These are phyloP conservation scores for Beauveria bassiana DNA, from an alignment of 2,329 filamentous ascomycete species.

Conservation along the genomic window DNA sequence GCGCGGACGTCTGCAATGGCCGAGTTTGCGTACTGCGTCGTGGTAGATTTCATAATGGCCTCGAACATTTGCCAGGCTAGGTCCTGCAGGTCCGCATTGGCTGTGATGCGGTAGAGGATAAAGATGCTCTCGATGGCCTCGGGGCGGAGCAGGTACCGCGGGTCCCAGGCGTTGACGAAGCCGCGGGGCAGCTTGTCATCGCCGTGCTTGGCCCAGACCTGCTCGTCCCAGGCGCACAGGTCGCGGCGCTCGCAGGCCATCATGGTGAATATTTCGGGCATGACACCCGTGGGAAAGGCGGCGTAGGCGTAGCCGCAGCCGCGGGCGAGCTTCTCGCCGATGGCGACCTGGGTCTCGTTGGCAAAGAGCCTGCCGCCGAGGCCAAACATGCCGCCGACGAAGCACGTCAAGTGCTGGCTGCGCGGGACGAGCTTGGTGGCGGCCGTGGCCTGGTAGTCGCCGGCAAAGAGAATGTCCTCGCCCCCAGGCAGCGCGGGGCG, in stretches of 20 bases:
- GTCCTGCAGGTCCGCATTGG: constrained; percentile 55
- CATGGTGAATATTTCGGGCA: constrained; percentile 47
- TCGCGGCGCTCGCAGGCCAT: constrained; percentile 20
- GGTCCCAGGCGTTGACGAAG: constrained; percentile 46
- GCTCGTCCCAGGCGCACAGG: constrained; percentile 25
- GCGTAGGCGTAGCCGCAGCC: constrained; percentile 58
- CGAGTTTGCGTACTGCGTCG: constrained; percentile 54
- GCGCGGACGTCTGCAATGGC: constrained; percentile 62
- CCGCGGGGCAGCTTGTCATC: constrained; percentile 39
- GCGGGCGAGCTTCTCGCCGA: constrained; percentile 51
- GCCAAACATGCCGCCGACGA: constrained; percentile 57
- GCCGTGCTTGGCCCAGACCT: constrained; percentile 18
- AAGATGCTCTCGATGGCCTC: constrained; percentile 79
- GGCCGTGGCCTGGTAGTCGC: constrained; percentile 22
- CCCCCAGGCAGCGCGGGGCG: constrained; percentile 52
- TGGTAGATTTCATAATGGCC: constrained; percentile 52
- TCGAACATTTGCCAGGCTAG: constrained; percentile 70
- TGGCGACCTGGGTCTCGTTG: constrained; percentile 41
- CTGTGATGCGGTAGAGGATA: constrained; percentile 67
- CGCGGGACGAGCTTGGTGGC: constrained; percentile 24
- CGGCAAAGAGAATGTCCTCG: constrained; percentile 53
- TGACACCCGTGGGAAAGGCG: constrained; percentile 49
- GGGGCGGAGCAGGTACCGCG: constrained; percentile 59
- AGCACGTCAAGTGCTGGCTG: constrained; percentile 54
- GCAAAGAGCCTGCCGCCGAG: constrained; percentile 51